Percentiles rank a stretch among this genome's conserved stretches.
These are phyloP conservation scores for Rhizopogon salebrosus DNA, from an alignment of 768 basidiomycete genomes.

Conservation along the genomic window DNA sequence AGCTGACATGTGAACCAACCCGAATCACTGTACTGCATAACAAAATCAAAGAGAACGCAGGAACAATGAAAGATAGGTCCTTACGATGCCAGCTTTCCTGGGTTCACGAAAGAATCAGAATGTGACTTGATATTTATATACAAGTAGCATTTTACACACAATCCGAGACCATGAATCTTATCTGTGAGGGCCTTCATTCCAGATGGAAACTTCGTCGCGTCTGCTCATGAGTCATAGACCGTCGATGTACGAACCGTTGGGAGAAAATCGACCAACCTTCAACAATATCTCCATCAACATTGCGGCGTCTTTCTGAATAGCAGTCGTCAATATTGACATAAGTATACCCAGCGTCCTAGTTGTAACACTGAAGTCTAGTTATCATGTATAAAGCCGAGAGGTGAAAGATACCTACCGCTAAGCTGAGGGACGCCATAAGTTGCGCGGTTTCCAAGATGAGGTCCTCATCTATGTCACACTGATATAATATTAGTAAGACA, in stretches of 20 bases:
- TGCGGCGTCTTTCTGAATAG: constrained; percentile 55
- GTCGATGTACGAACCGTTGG: not conserved
- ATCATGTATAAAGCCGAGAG: not conserved
- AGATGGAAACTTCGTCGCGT: constrained; percentile 45
- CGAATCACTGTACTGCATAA: constrained; percentile 53
- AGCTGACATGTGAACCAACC: constrained; percentile 65
- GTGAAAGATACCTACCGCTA: constrained; percentile 34
- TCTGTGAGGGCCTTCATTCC: constrained; percentile 56
- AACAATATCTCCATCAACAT: constrained; percentile 46
- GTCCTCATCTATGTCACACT: constrained; percentile 57
- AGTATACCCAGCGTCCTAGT: constrained; percentile 52
- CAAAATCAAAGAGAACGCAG: not conserved
- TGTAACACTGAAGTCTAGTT: not conserved
- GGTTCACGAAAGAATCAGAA: not conserved
- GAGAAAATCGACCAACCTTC: constrained; percentile 32
- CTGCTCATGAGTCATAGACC: constrained; percentile 28
- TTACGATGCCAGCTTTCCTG: constrained; percentile 60
- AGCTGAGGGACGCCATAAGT: constrained; percentile 46
- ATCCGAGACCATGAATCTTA: constrained; percentile 48
- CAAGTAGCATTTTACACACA: constrained; percentile 39
- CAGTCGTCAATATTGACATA: constrained; percentile 63
- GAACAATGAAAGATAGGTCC: constrained; percentile 10
- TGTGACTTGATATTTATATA: not conserved
- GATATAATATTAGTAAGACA: not conserved
- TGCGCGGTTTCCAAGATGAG: constrained; percentile 45